phyloP scores from a whole-genome alignment of 192 early-diverging fungal genomes.

The Piromyces finnis region DNA sequence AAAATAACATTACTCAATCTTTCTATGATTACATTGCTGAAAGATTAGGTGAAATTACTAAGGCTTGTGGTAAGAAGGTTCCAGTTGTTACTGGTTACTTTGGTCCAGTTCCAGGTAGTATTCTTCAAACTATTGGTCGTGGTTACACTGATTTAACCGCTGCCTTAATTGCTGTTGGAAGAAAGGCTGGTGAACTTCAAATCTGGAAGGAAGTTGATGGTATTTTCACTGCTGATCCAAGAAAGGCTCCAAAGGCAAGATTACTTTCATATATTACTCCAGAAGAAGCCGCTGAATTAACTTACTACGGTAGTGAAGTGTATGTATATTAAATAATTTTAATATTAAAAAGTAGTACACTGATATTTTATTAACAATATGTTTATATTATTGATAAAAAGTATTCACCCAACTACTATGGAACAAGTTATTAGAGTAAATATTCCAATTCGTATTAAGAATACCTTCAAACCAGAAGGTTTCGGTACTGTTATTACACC shows the following conservation, averaged over 20 bases:
- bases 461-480: constrained; percentile 85
- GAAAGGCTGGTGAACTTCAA: constrained; percentile 80
- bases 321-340: not conserved
- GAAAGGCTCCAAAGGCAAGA: constrained; percentile 75
- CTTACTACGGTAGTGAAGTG: constrained; percentile 9
- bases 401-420: constrained; percentile 99
- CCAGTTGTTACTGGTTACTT: constrained; percentile 61
- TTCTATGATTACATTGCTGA: constrained; percentile 87
- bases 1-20: constrained; percentile 61
- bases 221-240: constrained; percentile 96
- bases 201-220: constrained; percentile 99
- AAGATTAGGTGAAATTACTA: constrained; percentile 26
- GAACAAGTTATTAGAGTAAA: constrained; percentile 91
- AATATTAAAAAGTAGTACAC: no score
- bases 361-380: no score
- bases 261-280: constrained; percentile 85
- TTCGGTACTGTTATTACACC: constrained; percentile 87
- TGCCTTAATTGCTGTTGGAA: constrained; percentile 78
- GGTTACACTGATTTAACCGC: constrained; percentile 97
- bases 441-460: constrained; percentile 98
- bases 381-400: constrained; percentile 41
- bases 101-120: constrained; percentile 87
- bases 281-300: constrained; percentile 94
- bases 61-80: constrained; percentile 4
- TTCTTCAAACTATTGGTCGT: constrained; percentile 80